Base-by-base conservation (phyloP, 495 filamentous ascomycete genomes). In the Hypoxylon subgilvum region DNA sequence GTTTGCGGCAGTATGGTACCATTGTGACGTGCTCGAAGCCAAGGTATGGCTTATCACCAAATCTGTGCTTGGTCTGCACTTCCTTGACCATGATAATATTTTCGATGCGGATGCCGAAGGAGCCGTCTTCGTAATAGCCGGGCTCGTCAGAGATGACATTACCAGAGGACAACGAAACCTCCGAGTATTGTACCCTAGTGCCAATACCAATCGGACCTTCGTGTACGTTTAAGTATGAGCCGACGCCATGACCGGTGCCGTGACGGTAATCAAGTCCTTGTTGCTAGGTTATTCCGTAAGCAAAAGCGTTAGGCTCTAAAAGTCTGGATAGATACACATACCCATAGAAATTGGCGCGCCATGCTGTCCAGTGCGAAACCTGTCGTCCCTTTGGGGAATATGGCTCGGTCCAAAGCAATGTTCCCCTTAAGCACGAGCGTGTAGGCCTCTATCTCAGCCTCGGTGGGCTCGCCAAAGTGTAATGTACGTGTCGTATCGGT, bases 1-100 rank as follows among this genome's bases (percentile, higher is more conserved):
- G 75, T 49, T 92, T 97, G 57, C 86, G 81, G 72, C 94, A 96
- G 71, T 95, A 89, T 1, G 95, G 95, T 14, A 90, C 89, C 91
- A 97, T 92, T 1, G 95, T 99, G 56, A 96, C 91, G 69, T 96
- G 91, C 76, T 99, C 92, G 61, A 99, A 97, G 10, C 93, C 92
- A 14, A 96, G 73, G 74, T 89, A 98, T 16, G 92, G 89, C 74
- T 93, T 94, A 45, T 96, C 93, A 4, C 93, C 94, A 66, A 97
- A 97, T 28, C 82, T 83, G 73, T 96, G 80, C 50, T 88, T 86
- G 5, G 93, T 96, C 68, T 96, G 76, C 12, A 87, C 88, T 67
- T 97, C 91, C 59, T 85, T 87, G 13, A 90, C 89, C 83, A 96
- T 90, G 56, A 96, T 83, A 52, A 99, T 78, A 81, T 90, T 97